Conservation (phyloP, 2,329 filamentous ascomycete genomes). For the Trichophyton verrucosum region DNA sequence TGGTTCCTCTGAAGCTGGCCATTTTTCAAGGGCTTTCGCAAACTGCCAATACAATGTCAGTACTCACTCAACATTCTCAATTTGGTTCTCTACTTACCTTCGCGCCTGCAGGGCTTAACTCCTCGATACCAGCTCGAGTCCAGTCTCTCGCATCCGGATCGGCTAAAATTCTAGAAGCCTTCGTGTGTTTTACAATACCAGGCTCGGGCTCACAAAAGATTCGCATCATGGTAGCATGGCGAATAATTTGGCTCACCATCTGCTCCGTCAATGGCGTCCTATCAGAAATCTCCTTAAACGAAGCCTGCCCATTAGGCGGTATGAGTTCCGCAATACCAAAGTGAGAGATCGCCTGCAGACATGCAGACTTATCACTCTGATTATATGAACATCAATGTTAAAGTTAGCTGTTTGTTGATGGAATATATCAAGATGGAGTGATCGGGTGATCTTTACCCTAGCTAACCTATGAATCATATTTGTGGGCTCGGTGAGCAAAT, state of each 20-base stretch:
- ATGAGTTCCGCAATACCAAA: constrained; percentile 37
- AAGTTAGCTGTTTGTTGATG: not conserved
- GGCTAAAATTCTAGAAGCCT: constrained; percentile 7
- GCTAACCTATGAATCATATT: not conserved
- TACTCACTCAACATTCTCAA: not conserved
- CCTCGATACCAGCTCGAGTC: constrained; percentile 10
- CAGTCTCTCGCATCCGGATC: constrained; percentile 4
- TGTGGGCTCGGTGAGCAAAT: constrained; percentile 36
- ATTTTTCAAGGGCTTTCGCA: not conserved
- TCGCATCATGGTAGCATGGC: constrained; percentile 30
- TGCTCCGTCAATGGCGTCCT: constrained; percentile 29
- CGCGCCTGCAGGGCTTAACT: constrained; percentile 8
- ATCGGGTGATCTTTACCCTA: constrained; percentile 25
- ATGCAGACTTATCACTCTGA: constrained; percentile 34
- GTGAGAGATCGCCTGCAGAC: constrained; percentile 41
- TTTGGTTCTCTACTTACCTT: not conserved
- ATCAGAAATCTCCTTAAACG: constrained; percentile 31
- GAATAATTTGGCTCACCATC: constrained; percentile 29
- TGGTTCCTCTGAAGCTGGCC: not conserved
- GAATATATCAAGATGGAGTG: not conserved
- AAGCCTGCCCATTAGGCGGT: constrained; percentile 36
- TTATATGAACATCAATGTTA: not conserved
- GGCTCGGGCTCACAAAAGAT: constrained; percentile 19
- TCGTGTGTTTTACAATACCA: constrained; percentile 9
- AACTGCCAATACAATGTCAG: constrained; percentile 15